Evolutionary conservation across 257 asterid genomes (phyloP), one percentile per base, ranked within the genome.

Genomic region (Petunia secreta): DNA sequence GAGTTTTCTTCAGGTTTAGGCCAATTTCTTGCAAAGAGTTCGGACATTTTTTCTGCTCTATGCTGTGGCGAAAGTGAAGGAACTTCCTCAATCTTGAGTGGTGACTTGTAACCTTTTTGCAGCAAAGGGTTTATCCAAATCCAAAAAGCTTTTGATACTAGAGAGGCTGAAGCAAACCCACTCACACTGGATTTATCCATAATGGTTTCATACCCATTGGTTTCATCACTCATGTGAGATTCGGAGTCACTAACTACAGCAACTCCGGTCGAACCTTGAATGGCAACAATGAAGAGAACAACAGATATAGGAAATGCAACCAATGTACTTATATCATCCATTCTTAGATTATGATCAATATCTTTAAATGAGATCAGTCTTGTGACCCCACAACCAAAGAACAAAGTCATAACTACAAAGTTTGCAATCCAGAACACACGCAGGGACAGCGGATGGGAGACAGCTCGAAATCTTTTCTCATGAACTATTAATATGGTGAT

Each of bases 91-190:
- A 92, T 48, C 84, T 86, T 92, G 46, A 93, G 90, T 16, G 97
- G 94, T 1, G 93, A 84, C 59, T 16, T 80, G 82, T 91, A 86
- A 2, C 98, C 99, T 83, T 91, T 96, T 25, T 79, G 80, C 75
- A 93, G 57, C 41, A 96, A 86, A 44, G 98, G 98, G 82, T 96
- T 91, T 90, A 96, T 77, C 99, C 99, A 96, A 44, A 92, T 11
- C 98, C 97, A 96, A 74, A 96, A 94, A 0, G 93, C 84, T 82
- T 87, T 90, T 0, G 98, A 92, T 5, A 92, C 2, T 11, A 94
- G 2, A 13, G 99, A 93, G 6, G 97, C 99, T 0, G 97, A 87
- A 80, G 96, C 95, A 80, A 63, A 96, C 44, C 91, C 90, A n/a
- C 89, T 90, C 59, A 88, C 90, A 10, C 79, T 83, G 5, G 95